A percentile compares a stretch with the other conserved stretches of the same genome.
These are phyloP conservation scores for Rhodotorula sp. DNA, from an alignment of 1,284 basidiomycete genomes.

Conservation along the genomic window DNA sequence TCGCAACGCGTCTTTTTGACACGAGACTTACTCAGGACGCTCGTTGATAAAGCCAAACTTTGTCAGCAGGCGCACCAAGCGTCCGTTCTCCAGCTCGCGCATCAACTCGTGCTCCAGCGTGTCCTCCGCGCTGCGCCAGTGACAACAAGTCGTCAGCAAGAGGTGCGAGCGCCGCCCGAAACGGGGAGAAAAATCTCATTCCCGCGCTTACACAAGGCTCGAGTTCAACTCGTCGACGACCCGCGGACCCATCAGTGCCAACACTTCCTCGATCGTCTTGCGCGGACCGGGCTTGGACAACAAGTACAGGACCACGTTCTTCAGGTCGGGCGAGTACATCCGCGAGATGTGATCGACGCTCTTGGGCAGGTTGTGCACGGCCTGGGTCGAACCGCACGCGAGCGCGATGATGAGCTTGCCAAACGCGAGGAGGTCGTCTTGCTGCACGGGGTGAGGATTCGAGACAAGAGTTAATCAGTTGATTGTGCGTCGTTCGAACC, in stretches of 20 bases:
- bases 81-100: constrained; percentile 92
- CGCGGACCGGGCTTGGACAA: constrained; percentile 65
- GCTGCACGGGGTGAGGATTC: constrained; percentile 51
- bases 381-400: constrained; percentile 65
- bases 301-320: constrained; percentile 74
- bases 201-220: constrained; percentile 62
- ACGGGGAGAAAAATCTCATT: neutral
- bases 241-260: constrained; percentile 73
- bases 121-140: constrained; percentile 55
- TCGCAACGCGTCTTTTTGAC: neutral
- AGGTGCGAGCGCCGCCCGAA: neutral
- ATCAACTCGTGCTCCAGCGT: constrained; percentile 77
- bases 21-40: constrained; percentile 75
- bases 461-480: neutral
- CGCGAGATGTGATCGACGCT: constrained; percentile 73
- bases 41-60: constrained; percentile 99
- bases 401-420: constrained; percentile 81
- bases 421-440: constrained; percentile 84
- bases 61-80: constrained; percentile 84
- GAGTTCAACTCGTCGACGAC: constrained; percentile 81
- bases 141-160: neutral
- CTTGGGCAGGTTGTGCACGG: constrained; percentile 66
- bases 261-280: constrained; percentile 72
- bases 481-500: no score
- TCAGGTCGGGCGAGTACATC: constrained; percentile 76